Evolutionary conservation across 306 rosid genomes (phyloP).

Genomic region (Boehmeria nivea): DNA sequence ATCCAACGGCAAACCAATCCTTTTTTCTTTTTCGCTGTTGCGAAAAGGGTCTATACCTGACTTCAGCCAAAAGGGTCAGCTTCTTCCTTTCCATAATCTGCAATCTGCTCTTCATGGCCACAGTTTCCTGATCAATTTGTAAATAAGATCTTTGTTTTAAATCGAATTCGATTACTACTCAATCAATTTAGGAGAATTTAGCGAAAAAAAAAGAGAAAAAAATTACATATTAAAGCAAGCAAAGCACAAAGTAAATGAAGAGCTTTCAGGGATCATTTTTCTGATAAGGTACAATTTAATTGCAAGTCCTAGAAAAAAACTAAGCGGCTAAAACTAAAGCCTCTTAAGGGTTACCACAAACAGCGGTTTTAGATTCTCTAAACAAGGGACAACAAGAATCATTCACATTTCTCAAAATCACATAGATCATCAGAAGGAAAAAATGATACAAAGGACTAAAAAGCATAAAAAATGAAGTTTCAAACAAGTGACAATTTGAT

Average conservation of each 20-base stretch:
- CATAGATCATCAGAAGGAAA: background rate
- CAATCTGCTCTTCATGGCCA: constrained; percentile 54
- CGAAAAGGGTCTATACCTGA: constrained; percentile 59
- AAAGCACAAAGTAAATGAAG: too few species aligned
- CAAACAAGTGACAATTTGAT: too few species aligned
- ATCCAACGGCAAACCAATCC: too few species aligned
- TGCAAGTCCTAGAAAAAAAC: too few species aligned
- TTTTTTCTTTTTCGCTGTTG: too few species aligned
- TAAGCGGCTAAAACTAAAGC: too few species aligned
- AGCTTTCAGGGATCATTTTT: too few species aligned
- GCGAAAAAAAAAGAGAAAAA: background rate
- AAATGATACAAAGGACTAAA: background rate
- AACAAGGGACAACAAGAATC: background rate
- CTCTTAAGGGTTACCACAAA: background rate
- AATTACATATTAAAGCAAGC: background rate
- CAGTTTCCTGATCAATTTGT: constrained; percentile 51
- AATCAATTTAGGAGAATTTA: constrained; percentile 7
- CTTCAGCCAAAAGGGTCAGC: constrained; percentile 62
- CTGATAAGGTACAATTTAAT: too few species aligned
- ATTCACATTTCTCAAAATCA: background rate
- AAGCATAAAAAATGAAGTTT: too few species aligned
- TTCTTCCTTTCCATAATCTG: constrained; percentile 51
- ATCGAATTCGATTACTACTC: background rate
- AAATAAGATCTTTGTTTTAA: background rate
- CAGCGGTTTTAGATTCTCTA: background rate